A percentile compares a stretch with the other conserved stretches of the same genome.
Evolutionary conservation across 1,284 basidiomycete species (phyloP).

Genomic region (Ganoderma meredithae): DNA sequence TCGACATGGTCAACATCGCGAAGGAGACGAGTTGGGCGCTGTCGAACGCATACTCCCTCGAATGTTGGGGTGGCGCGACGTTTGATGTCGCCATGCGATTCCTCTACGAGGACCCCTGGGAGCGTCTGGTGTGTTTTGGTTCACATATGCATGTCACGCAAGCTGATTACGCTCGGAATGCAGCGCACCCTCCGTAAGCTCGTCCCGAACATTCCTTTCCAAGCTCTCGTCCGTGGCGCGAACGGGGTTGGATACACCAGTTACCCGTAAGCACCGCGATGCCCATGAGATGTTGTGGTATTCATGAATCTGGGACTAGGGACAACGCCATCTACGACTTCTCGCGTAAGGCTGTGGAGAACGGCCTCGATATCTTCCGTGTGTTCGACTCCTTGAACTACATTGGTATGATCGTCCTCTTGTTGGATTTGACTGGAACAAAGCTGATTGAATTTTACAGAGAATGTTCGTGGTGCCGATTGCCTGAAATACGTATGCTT

Average conservation of each 20-base stretch:
- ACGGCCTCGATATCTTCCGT: constrained; percentile 99
- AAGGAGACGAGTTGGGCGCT: constrained; percentile 97
- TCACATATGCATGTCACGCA: constrained; percentile 5
- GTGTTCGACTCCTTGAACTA: constrained; percentile 99
- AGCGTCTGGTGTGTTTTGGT: constrained; percentile 76
- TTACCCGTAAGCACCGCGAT: constrained; percentile 79
- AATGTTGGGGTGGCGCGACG: constrained; percentile 99
- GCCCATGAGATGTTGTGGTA: not conserved
- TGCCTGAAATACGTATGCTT: not conserved
- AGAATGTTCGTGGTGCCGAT: constrained; percentile 56
- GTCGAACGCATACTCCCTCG: constrained; percentile 95
- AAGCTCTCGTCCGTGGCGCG: constrained; percentile 98
- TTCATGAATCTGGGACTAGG: constrained; percentile 45
- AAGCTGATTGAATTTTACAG: constrained; percentile 43
- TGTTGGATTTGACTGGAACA: not conserved
- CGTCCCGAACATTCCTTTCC: constrained; percentile 98
- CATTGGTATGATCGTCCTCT: constrained; percentile 69
- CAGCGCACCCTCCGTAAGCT: constrained; percentile 93
- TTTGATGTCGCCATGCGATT: constrained; percentile 99
- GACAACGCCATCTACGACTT: constrained; percentile 99
- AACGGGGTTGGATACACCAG: constrained; percentile 99
- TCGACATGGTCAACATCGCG: constrained; percentile 99
- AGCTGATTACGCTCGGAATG: constrained; percentile 14
- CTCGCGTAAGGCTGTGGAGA: constrained; percentile 98
- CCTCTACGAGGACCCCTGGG: constrained; percentile 99